Conservation (phyloP, 208 protist species). For the Trypanosoma avium region DNA sequence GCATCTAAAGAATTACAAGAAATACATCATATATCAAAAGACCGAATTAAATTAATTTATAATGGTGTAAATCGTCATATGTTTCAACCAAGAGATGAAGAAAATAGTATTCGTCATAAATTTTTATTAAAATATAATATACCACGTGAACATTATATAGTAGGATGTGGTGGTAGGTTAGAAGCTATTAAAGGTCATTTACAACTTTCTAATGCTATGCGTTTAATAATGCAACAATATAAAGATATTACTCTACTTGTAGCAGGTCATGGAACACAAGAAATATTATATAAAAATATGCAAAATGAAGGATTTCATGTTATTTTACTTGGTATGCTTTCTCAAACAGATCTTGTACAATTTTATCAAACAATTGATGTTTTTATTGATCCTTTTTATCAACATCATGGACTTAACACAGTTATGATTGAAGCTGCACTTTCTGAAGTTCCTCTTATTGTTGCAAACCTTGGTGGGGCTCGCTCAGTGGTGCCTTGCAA, state of each 20-base stretch:
- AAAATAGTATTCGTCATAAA: background rate
- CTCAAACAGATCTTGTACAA: constrained; percentile 17
- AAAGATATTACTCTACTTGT: constrained; percentile 29
- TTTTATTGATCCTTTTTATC: constrained; percentile 40
- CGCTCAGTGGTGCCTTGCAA: constrained; percentile 30
- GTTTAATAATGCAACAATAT: constrained; percentile 15
- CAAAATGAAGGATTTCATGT: constrained; percentile 17
- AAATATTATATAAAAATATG: constrained; percentile 9
- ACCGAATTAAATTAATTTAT: constrained; percentile 26
- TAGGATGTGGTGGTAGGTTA: constrained; percentile 38
- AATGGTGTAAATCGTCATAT: constrained; percentile 33
- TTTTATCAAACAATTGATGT: constrained; percentile 40
- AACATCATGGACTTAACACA: constrained; percentile 40
- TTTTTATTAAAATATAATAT: constrained; percentile 17
- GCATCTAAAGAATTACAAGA: constrained; percentile 13
- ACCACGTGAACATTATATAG: constrained; percentile 21
- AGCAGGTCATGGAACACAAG: constrained; percentile 21
- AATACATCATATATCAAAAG: constrained; percentile 18
- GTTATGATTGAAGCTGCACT: constrained; percentile 41
- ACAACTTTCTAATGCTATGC: constrained; percentile 30
- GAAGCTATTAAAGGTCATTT: constrained; percentile 31
- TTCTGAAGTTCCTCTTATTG: constrained; percentile 28
- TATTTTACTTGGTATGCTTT: constrained; percentile 29
- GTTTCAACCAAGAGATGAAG: constrained; percentile 19
- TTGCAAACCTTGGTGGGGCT: constrained; percentile 19